phyloP scores from a whole-genome alignment of 1,139 yeast genomes.

The Saccharomyces hybrid region DNA sequence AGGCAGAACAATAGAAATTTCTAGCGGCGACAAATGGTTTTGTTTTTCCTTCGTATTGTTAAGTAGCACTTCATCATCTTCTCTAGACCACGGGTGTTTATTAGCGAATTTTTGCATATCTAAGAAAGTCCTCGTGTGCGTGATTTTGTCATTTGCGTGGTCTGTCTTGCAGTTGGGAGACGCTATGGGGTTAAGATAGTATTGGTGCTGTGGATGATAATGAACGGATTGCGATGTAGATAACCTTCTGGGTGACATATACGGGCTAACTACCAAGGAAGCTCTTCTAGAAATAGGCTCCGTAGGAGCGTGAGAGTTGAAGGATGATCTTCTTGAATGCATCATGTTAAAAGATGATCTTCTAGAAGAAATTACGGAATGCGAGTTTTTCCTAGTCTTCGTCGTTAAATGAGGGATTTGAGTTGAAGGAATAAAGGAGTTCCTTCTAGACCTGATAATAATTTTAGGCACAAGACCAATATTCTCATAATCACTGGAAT shows the following conservation, averaged over 20 bases:
- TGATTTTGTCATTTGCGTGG: neutral
- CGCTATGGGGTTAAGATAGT: neutral
- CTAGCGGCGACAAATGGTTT: constrained; percentile 60
- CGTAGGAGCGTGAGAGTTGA: neutral
- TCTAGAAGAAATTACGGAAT: constrained; percentile 25
- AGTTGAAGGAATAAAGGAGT: constrained; percentile 21
- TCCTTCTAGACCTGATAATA: constrained; percentile 30
- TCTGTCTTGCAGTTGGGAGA: neutral
- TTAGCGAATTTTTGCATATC: constrained; percentile 2
- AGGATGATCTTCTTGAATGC: constrained; percentile 28
- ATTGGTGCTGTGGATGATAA: neutral
- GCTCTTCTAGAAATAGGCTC: neutral
- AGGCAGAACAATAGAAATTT: constrained; percentile 65
- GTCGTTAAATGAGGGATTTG: constrained; percentile 9
- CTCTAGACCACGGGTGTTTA: constrained; percentile 12
- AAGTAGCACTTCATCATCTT: constrained; percentile 70
- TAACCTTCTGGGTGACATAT: constrained; percentile 9
- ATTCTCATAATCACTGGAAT: constrained; percentile 25
- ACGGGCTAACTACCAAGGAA: constrained; percentile 1
- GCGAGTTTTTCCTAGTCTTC: constrained; percentile 31
- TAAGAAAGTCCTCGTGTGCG: constrained; percentile 3
- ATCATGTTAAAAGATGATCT: constrained; percentile 27
- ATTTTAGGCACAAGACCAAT: constrained; percentile 32
- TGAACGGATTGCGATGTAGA: constrained; percentile 6
- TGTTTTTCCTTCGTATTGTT: constrained; percentile 38